Conservation (phyloP, 371 early-diverging fungal species). For the Parasitella parasitica region DNA sequence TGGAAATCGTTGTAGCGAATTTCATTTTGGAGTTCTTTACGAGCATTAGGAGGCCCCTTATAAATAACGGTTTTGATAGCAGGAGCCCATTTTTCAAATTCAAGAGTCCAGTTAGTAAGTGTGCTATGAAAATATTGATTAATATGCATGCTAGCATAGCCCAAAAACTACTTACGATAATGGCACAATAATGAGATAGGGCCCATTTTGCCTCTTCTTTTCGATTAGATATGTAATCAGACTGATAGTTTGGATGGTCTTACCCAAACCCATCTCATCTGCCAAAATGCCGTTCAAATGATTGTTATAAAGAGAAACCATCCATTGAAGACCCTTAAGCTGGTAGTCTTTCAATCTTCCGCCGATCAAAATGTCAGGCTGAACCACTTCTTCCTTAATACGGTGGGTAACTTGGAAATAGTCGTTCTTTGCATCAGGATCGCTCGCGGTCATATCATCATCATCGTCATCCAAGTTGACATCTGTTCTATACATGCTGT, state of each 20-base stretch:
- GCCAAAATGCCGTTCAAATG: constrained; percentile 97
- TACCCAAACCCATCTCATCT: constrained; percentile 98
- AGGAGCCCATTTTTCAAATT: constrained; percentile 99
- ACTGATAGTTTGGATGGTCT: constrained; percentile 98
- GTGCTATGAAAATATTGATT: constrained; percentile 48
- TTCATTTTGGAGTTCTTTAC: constrained; percentile 68
- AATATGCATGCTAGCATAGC: too few species aligned
- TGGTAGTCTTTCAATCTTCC: constrained; percentile 98
- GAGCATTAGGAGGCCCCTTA: constrained; percentile 80
- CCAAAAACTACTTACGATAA: constrained; percentile 66
- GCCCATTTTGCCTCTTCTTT: constrained; percentile 88
- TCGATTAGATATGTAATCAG: constrained; percentile 94
- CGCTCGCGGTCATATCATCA: constrained; percentile 12
- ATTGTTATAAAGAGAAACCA: constrained; percentile 96
- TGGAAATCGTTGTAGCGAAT: constrained; percentile 83
- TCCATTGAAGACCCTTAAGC: constrained; percentile 98
- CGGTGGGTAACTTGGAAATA: constrained; percentile 91
- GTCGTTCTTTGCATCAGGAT: constrained; percentile 61
- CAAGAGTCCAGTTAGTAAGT: constrained; percentile 95
- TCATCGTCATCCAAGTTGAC: constrained; percentile 37
- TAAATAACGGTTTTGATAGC: constrained; percentile 85
- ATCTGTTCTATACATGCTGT: constrained; percentile 42
- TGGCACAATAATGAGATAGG: constrained; percentile 94
- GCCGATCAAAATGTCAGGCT: constrained; percentile 85
- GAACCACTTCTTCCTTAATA: constrained; percentile 77